phyloP scores from a whole-genome alignment of 306 rosid species.

The Cucurbita maxima region DNA sequence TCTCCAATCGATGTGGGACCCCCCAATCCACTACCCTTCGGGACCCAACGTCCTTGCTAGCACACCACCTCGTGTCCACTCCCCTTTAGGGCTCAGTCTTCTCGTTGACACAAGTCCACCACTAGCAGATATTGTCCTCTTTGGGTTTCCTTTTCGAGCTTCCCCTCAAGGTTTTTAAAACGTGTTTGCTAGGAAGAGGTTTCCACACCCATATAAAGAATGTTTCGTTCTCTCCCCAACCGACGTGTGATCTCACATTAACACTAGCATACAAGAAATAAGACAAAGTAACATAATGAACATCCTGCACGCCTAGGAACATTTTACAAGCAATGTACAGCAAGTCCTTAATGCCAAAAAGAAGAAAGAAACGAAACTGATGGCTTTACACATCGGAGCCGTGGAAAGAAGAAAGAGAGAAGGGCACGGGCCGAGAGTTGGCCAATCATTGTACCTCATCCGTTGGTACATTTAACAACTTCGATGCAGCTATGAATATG shows the following conservation, averaged over 20 bases:
- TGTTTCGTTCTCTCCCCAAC: too few relatives aligned
- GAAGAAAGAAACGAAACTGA: background rate
- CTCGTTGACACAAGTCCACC: too few relatives aligned
- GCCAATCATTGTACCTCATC: conserved; percentile 38
- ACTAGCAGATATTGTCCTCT: too few relatives aligned
- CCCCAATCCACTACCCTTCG: too few relatives aligned
- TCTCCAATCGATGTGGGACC: too few relatives aligned
- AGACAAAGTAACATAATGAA: background rate
- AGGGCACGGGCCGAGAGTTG: background rate
- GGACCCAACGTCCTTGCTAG: too few relatives aligned
- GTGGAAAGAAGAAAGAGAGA: background rate
- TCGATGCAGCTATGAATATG: conserved; percentile 83
- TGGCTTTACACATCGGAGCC: background rate
- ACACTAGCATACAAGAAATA: background rate
- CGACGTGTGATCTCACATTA: background rate
- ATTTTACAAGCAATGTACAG: background rate
- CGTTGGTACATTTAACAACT: conserved; percentile 51
- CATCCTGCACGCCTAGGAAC: background rate
- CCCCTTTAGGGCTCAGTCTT: too few relatives aligned
- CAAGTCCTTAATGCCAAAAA: background rate
- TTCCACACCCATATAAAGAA: too few relatives aligned
- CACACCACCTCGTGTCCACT: too few relatives aligned
- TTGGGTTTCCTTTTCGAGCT: too few relatives aligned
- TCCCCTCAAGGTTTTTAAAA: too few relatives aligned
- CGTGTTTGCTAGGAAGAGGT: too few relatives aligned